These are phyloP conservation scores for Cudoniella acicularis DNA, from an alignment of 495 filamentous ascomycete genomes.

Conservation along the genomic window DNA sequence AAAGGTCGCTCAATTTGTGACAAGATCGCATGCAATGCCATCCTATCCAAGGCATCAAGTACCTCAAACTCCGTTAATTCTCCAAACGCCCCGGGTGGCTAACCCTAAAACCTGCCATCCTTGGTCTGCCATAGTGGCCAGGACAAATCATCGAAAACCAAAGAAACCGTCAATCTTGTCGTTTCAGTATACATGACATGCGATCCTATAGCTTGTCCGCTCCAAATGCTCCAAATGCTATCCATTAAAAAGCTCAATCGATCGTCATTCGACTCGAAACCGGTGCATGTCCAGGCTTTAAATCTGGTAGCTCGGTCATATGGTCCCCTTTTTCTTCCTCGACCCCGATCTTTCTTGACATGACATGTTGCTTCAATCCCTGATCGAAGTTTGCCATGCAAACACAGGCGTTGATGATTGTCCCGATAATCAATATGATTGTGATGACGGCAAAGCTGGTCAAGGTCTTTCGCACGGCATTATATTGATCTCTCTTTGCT, in stretches of 20 bases:
- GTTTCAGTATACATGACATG: constrained; percentile 25
- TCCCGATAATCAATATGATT: constrained; percentile 78
- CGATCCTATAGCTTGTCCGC: constrained; percentile 11
- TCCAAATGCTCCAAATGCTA: constrained; percentile 10
- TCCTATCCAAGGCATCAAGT: constrained; percentile 4
- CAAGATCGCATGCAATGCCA: constrained; percentile 9
- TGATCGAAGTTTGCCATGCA: constrained; percentile 90
- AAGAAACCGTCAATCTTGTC: constrained; percentile 17
- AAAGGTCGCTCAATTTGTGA: not conserved
- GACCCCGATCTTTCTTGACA: constrained; percentile 52
- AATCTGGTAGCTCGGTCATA: constrained; percentile 56
- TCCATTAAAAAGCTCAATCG: constrained; percentile 50
- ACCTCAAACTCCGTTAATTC: constrained; percentile 19
- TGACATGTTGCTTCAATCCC: constrained; percentile 84
- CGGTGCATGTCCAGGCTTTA: constrained; percentile 44
- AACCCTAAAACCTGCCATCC: constrained; percentile 10
- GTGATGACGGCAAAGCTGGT: constrained; percentile 95
- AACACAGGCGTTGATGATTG: constrained; percentile 81
- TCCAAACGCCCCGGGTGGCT: constrained; percentile 28
- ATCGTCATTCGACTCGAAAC: constrained; percentile 81
- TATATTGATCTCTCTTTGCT: constrained; percentile 50
- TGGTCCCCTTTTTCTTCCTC: constrained; percentile 65
- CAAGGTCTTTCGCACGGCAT: constrained; percentile 70
- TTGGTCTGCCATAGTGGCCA: constrained; percentile 24
- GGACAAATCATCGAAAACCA: constrained; percentile 18